phyloP scores from a whole-genome alignment of 331 rosid species.

The Cydonia oblonga region DNA sequence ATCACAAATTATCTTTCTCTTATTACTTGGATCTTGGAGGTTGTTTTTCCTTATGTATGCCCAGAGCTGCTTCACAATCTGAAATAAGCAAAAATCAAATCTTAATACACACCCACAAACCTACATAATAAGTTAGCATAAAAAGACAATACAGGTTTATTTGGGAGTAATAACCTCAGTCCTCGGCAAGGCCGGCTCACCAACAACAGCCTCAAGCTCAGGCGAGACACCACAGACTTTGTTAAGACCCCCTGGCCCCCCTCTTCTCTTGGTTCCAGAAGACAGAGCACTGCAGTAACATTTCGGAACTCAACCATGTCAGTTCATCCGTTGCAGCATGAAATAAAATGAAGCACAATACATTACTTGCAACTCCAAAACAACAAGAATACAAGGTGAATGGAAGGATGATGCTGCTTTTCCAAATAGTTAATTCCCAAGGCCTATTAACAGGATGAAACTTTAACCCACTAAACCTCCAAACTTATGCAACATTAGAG shows the following conservation, averaged over 20 bases:
- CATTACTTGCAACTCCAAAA: not conserved
- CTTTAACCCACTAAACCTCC: not conserved
- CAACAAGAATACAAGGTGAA: not conserved
- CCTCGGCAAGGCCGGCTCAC: constrained; percentile 65
- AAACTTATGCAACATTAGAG: not conserved
- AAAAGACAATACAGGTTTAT: not conserved
- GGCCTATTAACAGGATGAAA: not conserved
- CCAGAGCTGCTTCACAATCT: constrained; percentile 91
- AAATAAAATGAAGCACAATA: not conserved
- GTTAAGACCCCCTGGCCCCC: constrained; percentile 68
- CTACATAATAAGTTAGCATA: not conserved
- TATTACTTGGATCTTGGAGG: constrained; percentile 35
- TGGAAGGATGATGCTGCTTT: not conserved
- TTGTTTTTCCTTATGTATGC: constrained; percentile 62
- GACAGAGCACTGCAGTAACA: constrained; percentile 28
- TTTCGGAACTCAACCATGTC: not conserved
- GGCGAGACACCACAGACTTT: constrained; percentile 78
- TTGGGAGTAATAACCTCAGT: constrained; percentile 44
- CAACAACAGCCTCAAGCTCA: constrained; percentile 60
- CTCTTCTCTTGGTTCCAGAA: constrained; percentile 52
- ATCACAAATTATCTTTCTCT: constrained; percentile 76
- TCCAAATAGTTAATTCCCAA: not conserved
- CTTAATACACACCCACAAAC: not conserved
- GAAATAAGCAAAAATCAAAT: constrained; percentile 8
- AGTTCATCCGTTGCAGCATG: not conserved